phyloP scores from a whole-genome alignment of 768 basidiomycete species.

The Macrolepiota fuliginosa region DNA sequence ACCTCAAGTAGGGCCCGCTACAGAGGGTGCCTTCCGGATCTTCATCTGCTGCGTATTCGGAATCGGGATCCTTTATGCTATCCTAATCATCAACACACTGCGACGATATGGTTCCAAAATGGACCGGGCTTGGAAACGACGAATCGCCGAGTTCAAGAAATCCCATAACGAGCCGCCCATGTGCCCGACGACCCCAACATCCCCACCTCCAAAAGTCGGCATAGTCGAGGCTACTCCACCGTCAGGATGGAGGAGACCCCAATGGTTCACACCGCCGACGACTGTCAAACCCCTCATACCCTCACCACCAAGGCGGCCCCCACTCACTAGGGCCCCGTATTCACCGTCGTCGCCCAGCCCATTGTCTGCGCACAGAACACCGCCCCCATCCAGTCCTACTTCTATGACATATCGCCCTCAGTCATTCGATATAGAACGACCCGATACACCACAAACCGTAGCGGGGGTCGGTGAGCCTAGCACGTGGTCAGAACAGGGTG shows the following conservation, averaged over 20 bases:
- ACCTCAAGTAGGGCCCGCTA: not conserved
- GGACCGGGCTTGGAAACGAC: conserved; percentile 26
- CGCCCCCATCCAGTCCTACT: not conserved
- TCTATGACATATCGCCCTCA: too few species aligned
- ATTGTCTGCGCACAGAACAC: not conserved
- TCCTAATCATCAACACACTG: conserved; percentile 50
- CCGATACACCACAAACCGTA: not conserved
- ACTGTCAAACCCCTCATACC: not conserved
- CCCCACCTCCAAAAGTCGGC: not conserved
- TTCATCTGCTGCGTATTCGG: conserved; percentile 46
- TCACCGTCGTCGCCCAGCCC: not conserved
- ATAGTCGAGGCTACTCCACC: not conserved
- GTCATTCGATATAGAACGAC: not conserved
- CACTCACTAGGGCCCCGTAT: not conserved
- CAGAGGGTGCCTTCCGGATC: conserved; percentile 28
- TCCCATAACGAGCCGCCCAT: not conserved
- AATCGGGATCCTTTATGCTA: conserved; percentile 53
- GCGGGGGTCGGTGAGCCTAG: too few species aligned
- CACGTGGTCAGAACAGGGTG: not conserved
- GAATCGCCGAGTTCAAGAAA: conserved; percentile 17
- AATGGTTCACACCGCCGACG: not conserved
- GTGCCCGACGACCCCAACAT: not conserved
- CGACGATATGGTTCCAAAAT: conserved; percentile 43
- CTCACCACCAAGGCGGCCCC: not conserved
- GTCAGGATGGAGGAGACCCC: not conserved